Evolutionary conservation across 1,284 basidiomycete species (phyloP).

Genomic region (Malassezia yamatoensis): DNA sequence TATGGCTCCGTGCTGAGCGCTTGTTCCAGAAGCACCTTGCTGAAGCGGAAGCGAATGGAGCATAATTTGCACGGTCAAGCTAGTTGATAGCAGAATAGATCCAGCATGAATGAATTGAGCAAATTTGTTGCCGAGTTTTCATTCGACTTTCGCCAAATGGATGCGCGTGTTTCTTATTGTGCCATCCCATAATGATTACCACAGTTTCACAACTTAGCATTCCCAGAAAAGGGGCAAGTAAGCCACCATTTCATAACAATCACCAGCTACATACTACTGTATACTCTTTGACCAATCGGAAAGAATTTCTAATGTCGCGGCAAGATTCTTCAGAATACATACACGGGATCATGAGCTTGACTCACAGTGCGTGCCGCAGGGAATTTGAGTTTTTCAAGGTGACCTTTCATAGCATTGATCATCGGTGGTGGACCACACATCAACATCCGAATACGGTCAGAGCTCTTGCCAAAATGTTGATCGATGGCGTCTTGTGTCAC

Average conservation of each 20-base stretch:
- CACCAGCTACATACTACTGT: no score
- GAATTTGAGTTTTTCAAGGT: constrained; percentile 76
- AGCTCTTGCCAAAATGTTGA: constrained; percentile 48
- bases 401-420: constrained; percentile 93
- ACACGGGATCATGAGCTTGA: constrained; percentile 56
- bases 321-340: constrained; percentile 10
- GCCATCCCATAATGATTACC: no score
- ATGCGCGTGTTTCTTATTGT: no score
- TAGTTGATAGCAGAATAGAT: no score
- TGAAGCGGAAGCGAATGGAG: constrained; percentile 37
- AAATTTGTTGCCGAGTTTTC: no score
- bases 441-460: constrained; percentile 47
- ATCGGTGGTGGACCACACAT: constrained; percentile 75
- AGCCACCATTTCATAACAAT: no score
- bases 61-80: neutral
- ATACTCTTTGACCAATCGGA: no score
- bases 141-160: no score
- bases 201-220: no score
- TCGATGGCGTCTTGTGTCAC: constrained; percentile 88
- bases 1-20: constrained; percentile 83
- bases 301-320: no score
- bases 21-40: constrained; percentile 70
- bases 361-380: constrained; percentile 70
- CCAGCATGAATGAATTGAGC: no score
- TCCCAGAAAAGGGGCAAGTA: no score